Percentiles rank a stretch among this genome's conserved stretches.
Conservation (phyloP, 2,329 filamentous ascomycete genomes). For the Gaeumannomyces sp. region DNA sequence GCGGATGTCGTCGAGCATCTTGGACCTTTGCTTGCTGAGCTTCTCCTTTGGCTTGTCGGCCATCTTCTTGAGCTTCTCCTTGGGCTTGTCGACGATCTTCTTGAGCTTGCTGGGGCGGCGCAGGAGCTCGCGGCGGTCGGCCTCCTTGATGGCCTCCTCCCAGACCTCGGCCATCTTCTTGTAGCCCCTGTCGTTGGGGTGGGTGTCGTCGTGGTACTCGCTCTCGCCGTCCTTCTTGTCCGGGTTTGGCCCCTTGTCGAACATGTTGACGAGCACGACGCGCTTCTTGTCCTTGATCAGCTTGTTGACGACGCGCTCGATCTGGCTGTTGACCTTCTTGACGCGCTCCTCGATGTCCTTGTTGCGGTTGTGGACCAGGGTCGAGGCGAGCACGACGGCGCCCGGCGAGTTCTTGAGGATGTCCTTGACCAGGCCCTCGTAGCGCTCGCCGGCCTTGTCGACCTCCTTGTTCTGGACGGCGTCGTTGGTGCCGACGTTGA, state of each 20-base stretch:
- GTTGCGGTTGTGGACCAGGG: conserved; percentile 18
- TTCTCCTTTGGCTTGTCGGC: conserved; percentile 5
- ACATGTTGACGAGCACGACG: conserved; percentile 17
- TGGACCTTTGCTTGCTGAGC: conserved; percentile 3
- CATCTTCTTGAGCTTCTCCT: conserved; percentile 6
- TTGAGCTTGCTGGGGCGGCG: background rate
- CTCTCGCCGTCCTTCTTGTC: conserved; percentile 11
- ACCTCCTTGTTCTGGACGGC: conserved; percentile 18
- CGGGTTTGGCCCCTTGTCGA: conserved; percentile 12
- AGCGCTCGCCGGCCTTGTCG: conserved; percentile 16
- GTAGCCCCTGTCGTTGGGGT: conserved; percentile 14
- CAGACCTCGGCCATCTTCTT: conserved; percentile 14
- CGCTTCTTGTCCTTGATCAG: conserved; percentile 12
- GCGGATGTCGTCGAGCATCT: conserved; percentile 5
- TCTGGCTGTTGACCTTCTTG: conserved; percentile 15
- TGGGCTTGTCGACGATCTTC: background rate
- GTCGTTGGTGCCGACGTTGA: conserved; percentile 22
- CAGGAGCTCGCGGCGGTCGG: conserved; percentile 8
- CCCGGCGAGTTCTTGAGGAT: conserved; percentile 17
- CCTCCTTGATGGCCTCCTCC: conserved; percentile 14
- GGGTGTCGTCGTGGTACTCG: conserved; percentile 12
- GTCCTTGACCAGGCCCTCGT: conserved; percentile 16
- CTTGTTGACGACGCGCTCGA: conserved; percentile 7
- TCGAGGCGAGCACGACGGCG: conserved; percentile 18
- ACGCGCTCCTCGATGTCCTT: conserved; percentile 14